These are phyloP conservation scores for Acanthamoeba royreba DNA, from an alignment of 208 protist species.

Conservation along the genomic window DNA sequence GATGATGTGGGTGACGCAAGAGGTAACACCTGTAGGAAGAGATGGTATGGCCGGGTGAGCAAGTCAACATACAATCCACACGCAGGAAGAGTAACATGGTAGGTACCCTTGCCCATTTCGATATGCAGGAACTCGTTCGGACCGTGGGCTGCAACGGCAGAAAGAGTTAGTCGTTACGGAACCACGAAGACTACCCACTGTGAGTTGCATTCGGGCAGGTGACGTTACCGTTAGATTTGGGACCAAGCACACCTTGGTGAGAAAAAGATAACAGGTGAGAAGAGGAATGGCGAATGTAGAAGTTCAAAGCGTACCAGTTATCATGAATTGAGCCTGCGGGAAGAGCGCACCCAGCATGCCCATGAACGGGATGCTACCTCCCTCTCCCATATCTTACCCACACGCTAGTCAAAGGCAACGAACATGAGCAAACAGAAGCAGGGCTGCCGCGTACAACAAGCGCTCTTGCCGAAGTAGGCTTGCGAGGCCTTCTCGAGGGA, in stretches of 20 bases:
- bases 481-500: slow-evolving; percentile 83
- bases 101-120: slow-evolving; percentile 70
- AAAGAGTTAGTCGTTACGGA: background rate
- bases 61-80: background rate
- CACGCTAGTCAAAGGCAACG: background rate
- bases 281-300: background rate
- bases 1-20: slow-evolving; percentile 1
- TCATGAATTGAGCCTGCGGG: slow-evolving; percentile 90
- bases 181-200: too few species aligned
- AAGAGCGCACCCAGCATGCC: slow-evolving; percentile 86
- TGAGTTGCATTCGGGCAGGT: background rate
- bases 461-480: slow-evolving; percentile 83
- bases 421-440: slow-evolving; percentile 74
- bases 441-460: slow-evolving; percentile 82
- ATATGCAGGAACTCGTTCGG: slow-evolving; percentile 95
- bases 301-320: slow-evolving; percentile 75
- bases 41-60: background rate
- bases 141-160: slow-evolving; percentile 81
- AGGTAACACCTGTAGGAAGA: background rate
- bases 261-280: background rate
- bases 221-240: slow-evolving; percentile 57
- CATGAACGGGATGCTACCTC: slow-evolving; percentile 59
- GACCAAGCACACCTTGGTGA: slow-evolving; percentile 85
- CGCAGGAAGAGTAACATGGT: background rate
- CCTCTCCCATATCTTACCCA: slow-evolving; percentile 48